Percentiles rank a stretch among this genome's conserved stretches.
phyloP scores from a whole-genome alignment of 331 rosid genomes.

The Stylosanthes scabra region DNA sequence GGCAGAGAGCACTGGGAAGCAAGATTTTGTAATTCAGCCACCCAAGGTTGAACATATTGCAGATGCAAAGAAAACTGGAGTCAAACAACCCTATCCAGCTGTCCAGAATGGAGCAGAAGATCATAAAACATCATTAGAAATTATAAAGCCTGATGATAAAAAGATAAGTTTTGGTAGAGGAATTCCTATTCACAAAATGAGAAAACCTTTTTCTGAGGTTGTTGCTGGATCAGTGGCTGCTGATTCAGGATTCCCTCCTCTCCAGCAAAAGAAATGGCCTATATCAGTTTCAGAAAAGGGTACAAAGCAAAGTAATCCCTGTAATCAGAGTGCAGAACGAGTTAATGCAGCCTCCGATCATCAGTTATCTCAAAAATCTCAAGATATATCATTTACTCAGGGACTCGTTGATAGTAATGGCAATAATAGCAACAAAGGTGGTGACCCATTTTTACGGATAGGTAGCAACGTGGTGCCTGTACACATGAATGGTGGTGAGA shows the following conservation, averaged over 20 bases:
- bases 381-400: constrained; percentile 47
- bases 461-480: constrained; percentile 85
- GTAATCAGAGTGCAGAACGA: constrained; percentile 51
- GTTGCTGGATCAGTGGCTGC: constrained; percentile 79
- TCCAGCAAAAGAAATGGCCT: constrained; percentile 69
- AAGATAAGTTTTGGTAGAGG: constrained; percentile 71
- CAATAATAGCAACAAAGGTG: constrained; percentile 41
- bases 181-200: constrained; percentile 76
- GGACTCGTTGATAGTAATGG: constrained; percentile 46
- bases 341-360: constrained; percentile 46
- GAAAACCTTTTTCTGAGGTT: constrained; percentile 95
- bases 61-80: constrained; percentile 48
- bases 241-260: constrained; percentile 87
- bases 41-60: constrained; percentile 52
- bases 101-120: constrained; percentile 57
- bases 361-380: constrained; percentile 54
- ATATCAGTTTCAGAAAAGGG: constrained; percentile 62
- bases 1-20: constrained; percentile 49
- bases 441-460: constrained; percentile 68
- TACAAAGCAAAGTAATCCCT: constrained; percentile 58
- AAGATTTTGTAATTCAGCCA: constrained; percentile 47
- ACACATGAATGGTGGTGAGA: constrained; percentile 58
- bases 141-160: constrained; percentile 53
- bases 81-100: constrained; percentile 41
- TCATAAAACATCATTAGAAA: constrained; percentile 52